Evolutionary conservation across 768 basidiomycete genomes (phyloP), one percentile per base, ranked within the genome.

Genomic region (Serendipita vermifera): DNA sequence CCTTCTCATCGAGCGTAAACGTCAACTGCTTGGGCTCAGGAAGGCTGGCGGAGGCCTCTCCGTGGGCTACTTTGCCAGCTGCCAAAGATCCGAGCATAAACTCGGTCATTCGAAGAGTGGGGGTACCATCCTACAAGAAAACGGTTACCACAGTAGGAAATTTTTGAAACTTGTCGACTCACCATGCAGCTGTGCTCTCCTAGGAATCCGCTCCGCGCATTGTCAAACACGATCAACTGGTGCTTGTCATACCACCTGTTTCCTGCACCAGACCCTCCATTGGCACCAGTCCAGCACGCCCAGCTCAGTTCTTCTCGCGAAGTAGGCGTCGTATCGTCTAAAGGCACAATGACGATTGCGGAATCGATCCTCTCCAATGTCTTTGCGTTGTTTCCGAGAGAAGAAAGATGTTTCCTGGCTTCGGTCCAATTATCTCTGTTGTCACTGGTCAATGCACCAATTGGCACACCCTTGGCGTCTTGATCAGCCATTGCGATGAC

Each of bases 241-340:
- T 98, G 94, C 70, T 99, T 99, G 74, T 98, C 96, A 65, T 83
- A 97, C 75, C 86, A 99, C 58, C 94, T 74, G 67, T 94, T 96
- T 51, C 81, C 74, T 22, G 90, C 93, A 6, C 46, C 46, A 29
- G 46, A 51, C 17, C 46, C 46, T 6, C 46, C 46, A 26, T 51
- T 51, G 62, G 94, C 79, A 31, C 92, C 94, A 22, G 83, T 82
- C 92, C 94, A 97, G 48, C 81, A 79, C 17, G 70, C 73, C 82
- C 86, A 85, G 56, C 85, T 85, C 11, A 85, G 74, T 27, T 87
- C 81, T 61, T 94, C 87, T 36, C 89, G 76, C 3, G 86, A 86
- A 31, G 87, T 71, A 0, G 94, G 94, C 35, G 75, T 75, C 9
- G 77, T 77, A 66, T 90, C 88, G 63, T 98, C 94, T 20, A 99